Evolutionary conservation across 2,329 filamentous ascomycete species (phyloP).

Genomic region (Paraphoma sp.): DNA sequence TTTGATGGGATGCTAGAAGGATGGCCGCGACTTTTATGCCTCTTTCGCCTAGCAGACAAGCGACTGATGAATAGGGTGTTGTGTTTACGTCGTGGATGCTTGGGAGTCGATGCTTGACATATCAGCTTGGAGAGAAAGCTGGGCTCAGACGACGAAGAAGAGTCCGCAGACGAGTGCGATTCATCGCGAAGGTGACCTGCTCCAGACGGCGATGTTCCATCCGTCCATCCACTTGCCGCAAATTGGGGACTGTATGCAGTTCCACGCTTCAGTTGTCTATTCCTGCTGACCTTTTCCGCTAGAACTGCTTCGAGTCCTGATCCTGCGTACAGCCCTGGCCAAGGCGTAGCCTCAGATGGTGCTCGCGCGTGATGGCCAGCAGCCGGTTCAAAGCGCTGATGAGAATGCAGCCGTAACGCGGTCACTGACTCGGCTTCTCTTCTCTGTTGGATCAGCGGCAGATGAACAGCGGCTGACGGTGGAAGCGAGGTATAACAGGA

Average conservation of each 20-base stretch:
- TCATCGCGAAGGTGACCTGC: background rate
- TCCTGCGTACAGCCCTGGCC: conserved; percentile 27
- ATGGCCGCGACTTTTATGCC: background rate
- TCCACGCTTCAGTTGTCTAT: conserved; percentile 3
- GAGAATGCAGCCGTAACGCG: conserved; percentile 23
- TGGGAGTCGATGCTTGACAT: conserved; percentile 14
- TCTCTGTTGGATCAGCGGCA: conserved; percentile 18
- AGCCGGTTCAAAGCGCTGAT: conserved; percentile 28
- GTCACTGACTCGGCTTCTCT: conserved; percentile 12
- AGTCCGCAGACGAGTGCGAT: conserved; percentile 4
- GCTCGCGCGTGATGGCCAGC: conserved; percentile 34
- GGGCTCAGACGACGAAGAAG: conserved; percentile 8
- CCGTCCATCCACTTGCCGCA: conserved; percentile 4
- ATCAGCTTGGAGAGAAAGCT: conserved; percentile 16
- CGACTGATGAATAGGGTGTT: conserved; percentile 8
- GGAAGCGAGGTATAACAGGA: conserved; percentile 30
- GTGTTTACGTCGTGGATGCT: conserved; percentile 7
- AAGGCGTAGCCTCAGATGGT: conserved; percentile 23
- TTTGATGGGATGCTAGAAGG: background rate
- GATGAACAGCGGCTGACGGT: conserved; percentile 10
- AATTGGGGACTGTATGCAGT: background rate
- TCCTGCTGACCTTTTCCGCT: conserved; percentile 14
- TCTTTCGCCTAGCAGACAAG: background rate
- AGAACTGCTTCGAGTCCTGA: conserved; percentile 22
- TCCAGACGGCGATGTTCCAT: conserved; percentile 1